Evolutionary conservation across 2,329 filamentous ascomycete genomes (phyloP), one percentile per base, ranked within the genome.

Genomic region (Fusarium paranaense): DNA sequence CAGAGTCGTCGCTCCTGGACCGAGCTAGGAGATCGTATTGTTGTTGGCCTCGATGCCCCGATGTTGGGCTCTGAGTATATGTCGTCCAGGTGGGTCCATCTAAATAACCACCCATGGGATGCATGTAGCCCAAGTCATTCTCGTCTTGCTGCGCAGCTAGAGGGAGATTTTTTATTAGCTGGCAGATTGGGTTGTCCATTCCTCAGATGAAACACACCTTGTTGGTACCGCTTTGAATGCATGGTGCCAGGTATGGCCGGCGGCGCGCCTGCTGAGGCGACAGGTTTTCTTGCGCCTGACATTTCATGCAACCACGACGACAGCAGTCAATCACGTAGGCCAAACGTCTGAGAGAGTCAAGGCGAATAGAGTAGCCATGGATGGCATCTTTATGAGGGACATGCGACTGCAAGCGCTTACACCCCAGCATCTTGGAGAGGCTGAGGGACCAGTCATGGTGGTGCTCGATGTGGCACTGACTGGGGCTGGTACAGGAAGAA

Each of bases 71-170:
- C 59, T 47, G 73, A 38, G 33, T 27, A 59, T 45, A 67, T 27
- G 32, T 40, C 25, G 33, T 54, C 60, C 60, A 63, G 50, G 30
- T 60, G 50, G 71, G 62, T 45, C 63, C 33, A 30, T 45, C 56
- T 61, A 61, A n/a, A 52, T 60, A 65, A 35, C 62, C 22, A 22
- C 60, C 38, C n/a, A 47, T 35, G 22, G 60, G 60, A 54, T 54
- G 47, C 63, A 54, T 25, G 33, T 59, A 59, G 35, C 70, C 67
- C 63, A 61, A 54, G 33, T 69, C 68, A 54, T 72, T 38, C 54
- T 68, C 69, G 22, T 74, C 59, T 54, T 70, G 64, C 20, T 74
- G 64, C 45, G 25, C 58, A 54, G 60, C 60, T 63, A 22, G 9
- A 40, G 16, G 32, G 27, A 27, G 22, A 27, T 18, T 33, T 20